These are phyloP conservation scores for Cyphellophora europaea DNA, from an alignment of 2,329 filamentous ascomycete genomes.

Conservation along the genomic window DNA sequence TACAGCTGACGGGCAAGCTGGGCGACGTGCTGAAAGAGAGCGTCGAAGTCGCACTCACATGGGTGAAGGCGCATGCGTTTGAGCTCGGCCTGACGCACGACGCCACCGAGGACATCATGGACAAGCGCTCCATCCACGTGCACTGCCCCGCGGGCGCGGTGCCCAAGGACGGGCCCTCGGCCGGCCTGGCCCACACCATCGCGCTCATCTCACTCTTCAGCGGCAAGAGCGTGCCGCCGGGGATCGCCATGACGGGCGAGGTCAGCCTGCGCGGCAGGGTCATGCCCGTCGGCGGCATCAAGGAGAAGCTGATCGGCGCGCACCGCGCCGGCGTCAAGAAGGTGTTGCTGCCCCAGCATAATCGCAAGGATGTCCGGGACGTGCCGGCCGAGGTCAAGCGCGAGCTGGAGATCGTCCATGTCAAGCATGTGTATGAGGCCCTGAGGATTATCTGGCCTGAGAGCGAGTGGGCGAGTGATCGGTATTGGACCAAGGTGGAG, in stretches of 20 bases:
- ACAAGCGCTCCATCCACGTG: slow-evolving; percentile 84
- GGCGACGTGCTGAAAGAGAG: slow-evolving; percentile 95
- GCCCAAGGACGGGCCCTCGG: slow-evolving; percentile 78
- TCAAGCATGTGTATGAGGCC: slow-evolving; percentile 93
- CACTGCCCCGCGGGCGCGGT: slow-evolving; percentile 93
- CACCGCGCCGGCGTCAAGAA: slow-evolving; percentile 89
- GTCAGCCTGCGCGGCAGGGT: slow-evolving; percentile 77
- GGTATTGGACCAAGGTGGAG: slow-evolving; percentile 61
- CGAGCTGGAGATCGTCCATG: slow-evolving; percentile 79
- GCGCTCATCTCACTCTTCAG: slow-evolving; percentile 86
- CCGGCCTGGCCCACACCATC: slow-evolving; percentile 88
- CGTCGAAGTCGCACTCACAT: slow-evolving; percentile 89
- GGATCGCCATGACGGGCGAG: slow-evolving; percentile 86
- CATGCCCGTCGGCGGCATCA: slow-evolving; percentile 92
- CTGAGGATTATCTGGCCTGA: slow-evolving; percentile 88
- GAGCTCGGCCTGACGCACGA: slow-evolving; percentile 76
- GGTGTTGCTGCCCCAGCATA: slow-evolving; percentile 77
- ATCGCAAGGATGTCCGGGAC: slow-evolving; percentile 86
- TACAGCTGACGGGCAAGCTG: slow-evolving; percentile 92
- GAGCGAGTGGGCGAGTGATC: slow-evolving; percentile 69
- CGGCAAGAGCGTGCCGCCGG: slow-evolving; percentile 75
- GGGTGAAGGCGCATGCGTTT: slow-evolving; percentile 94
- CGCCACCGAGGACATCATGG: slow-evolving; percentile 87
- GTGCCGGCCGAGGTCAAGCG: slow-evolving; percentile 81
- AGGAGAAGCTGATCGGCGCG: slow-evolving; percentile 96